These are phyloP conservation scores for Yarrowia phangngaensis DNA, from an alignment of 805 yeast species.

Conservation along the genomic window DNA sequence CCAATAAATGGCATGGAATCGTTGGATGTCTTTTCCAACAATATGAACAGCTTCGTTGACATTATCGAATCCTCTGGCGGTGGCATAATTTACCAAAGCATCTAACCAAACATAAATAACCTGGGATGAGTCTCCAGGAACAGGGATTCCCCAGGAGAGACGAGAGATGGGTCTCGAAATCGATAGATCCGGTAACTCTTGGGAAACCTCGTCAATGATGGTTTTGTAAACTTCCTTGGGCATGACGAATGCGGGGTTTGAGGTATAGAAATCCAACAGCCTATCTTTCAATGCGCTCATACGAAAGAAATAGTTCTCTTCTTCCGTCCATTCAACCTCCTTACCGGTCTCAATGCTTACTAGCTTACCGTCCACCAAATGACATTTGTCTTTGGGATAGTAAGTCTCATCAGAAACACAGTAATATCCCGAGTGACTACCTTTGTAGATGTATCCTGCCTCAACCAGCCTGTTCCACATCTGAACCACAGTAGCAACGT, in stretches of 20 bases:
- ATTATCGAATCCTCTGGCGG: slow-evolving; percentile 61
- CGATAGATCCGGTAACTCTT: slow-evolving; percentile 63
- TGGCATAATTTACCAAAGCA: slow-evolving; percentile 80
- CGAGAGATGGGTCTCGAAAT: slow-evolving; percentile 79
- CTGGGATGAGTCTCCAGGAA: slow-evolving; percentile 75
- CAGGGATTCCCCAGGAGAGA: slow-evolving; percentile 84
- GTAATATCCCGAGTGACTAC: slow-evolving; percentile 90
- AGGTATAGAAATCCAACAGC: slow-evolving; percentile 49
- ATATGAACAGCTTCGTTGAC: slow-evolving; percentile 60
- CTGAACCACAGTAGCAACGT: slow-evolving; percentile 55
- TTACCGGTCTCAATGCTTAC: slow-evolving; percentile 63
- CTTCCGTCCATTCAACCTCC: slow-evolving; percentile 70
- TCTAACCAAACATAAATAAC: slow-evolving; percentile 95
- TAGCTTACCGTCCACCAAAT: slow-evolving; percentile 35
- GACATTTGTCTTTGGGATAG: slow-evolving; percentile 49
- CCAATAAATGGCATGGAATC: slow-evolving; percentile 93
- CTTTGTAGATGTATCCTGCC: slow-evolving; percentile 71
- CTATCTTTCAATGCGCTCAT: slow-evolving; percentile 56
- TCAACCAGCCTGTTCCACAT: slow-evolving; percentile 65
- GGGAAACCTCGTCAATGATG: slow-evolving; percentile 54
- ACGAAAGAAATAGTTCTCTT: slow-evolving; percentile 82
- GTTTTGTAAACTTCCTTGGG: slow-evolving; percentile 58
- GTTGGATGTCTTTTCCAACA: slow-evolving; percentile 84
- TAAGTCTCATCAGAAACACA: slow-evolving; percentile 92
- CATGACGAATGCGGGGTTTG: slow-evolving; percentile 56